Evolutionary conservation across 2,329 filamentous ascomycete species (phyloP).

Genomic region (Penicillium sp.): DNA sequence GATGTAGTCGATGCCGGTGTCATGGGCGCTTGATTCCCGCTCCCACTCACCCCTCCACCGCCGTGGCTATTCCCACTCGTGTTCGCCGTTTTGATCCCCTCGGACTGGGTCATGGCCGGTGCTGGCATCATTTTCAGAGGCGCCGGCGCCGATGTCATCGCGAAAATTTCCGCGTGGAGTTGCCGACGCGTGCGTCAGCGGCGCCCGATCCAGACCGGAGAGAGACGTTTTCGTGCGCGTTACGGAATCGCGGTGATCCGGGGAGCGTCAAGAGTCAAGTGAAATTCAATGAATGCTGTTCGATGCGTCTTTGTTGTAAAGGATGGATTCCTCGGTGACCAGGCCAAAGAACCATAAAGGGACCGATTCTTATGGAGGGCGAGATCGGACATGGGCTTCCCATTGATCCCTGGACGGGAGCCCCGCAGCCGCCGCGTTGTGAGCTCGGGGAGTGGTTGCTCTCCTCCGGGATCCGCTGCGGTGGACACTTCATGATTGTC

Average conservation of each 20-base stretch:
- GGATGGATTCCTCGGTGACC: too few relatives aligned
- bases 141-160: slow-evolving; percentile 22
- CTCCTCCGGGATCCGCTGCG: slow-evolving; percentile 14
- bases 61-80: not conserved
- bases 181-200: slow-evolving; percentile 7
- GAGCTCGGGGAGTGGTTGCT: slow-evolving; percentile 14
- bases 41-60: slow-evolving; percentile 1
- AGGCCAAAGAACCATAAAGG: too few relatives aligned
- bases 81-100: too few relatives aligned
- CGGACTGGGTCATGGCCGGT: slow-evolving; percentile 2
- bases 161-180: not conserved
- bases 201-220: slow-evolving; percentile 2
- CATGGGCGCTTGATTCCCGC: slow-evolving; percentile 8
- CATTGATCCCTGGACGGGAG: slow-evolving; percentile 8
- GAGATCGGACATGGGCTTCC: slow-evolving; percentile 7
- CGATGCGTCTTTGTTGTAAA: too few relatives aligned
- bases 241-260: too few relatives aligned
- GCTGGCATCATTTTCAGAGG: slow-evolving; percentile 6
- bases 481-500: slow-evolving; percentile 1
- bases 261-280: too few relatives aligned
- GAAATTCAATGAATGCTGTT: too few relatives aligned
- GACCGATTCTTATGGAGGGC: slow-evolving; percentile 5
- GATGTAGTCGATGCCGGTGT: slow-evolving; percentile 1
- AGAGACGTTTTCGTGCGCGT: not conserved
- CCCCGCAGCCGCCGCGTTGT: slow-evolving; percentile 10